Evolutionary conservation across 345 rosid genomes (phyloP).

Genomic region (Physaria fendleri): DNA sequence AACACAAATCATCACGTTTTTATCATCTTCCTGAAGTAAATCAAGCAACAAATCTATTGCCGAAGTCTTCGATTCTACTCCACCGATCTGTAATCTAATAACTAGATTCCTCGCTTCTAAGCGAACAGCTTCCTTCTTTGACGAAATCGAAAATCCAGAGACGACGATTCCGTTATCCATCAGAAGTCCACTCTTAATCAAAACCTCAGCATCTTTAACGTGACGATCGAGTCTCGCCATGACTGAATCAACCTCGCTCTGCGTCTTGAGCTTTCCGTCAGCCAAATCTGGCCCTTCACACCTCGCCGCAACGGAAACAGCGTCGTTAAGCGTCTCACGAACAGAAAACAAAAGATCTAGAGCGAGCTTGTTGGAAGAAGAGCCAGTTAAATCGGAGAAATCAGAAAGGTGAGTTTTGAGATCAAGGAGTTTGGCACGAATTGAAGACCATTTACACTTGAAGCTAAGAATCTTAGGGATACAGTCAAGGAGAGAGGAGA

Average conservation of each 20-base stretch:
- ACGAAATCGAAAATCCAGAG: conserved; percentile 26
- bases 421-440: conserved; percentile 53
- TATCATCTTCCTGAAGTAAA: conserved; percentile 57
- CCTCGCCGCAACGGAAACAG: conserved; percentile 40
- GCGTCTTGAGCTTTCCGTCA: conserved; percentile 80
- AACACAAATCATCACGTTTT: conserved; percentile 82
- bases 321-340: conserved; percentile 44
- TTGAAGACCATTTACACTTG: conserved; percentile 68
- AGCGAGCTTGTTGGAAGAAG: conserved; percentile 43
- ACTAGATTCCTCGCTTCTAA: conserved; percentile 61
- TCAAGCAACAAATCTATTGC: conserved; percentile 66
- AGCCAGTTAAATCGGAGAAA: conserved; percentile 43
- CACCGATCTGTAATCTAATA: conserved; percentile 76
- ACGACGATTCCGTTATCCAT: conserved; percentile 29
- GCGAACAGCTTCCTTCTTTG: conserved; percentile 64
- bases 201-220: conserved; percentile 54
- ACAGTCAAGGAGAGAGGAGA: conserved; percentile 38
- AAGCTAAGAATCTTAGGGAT: conserved; percentile 45
- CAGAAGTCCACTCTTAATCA: conserved; percentile 57
- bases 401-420: conserved; percentile 65
- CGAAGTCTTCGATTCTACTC: conserved; percentile 54
- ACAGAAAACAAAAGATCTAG: conserved; percentile 43
- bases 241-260: conserved; percentile 77
- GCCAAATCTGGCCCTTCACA: conserved; percentile 44
- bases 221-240: conserved; percentile 61